Evolutionary conservation across 2,329 filamentous ascomycete genomes (phyloP).

Genomic region (Fusarium mundagurra): DNA sequence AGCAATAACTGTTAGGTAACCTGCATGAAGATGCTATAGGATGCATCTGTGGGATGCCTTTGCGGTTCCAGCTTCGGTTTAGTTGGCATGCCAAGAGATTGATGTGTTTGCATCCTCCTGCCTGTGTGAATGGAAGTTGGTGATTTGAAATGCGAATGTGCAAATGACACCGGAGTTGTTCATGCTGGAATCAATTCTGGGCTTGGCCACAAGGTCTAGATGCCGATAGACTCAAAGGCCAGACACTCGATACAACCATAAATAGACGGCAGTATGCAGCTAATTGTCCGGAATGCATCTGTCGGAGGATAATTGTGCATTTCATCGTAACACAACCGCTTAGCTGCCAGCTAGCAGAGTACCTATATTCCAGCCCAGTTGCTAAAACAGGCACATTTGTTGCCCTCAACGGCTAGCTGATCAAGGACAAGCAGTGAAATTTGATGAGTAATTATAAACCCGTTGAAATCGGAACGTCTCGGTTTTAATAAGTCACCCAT

Average conservation of each 20-base stretch:
- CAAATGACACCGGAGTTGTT: background rate
- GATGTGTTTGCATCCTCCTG: background rate
- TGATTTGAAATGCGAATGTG: background rate
- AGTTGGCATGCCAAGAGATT: background rate
- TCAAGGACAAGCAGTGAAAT: background rate
- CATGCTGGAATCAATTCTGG: background rate
- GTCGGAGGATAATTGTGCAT: constrained; percentile 1
- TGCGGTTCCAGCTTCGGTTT: background rate
- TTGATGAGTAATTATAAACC: background rate
- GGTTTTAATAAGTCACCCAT: background rate
- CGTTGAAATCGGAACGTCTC: background rate
- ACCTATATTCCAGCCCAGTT: background rate
- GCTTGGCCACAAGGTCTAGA: constrained; percentile 19
- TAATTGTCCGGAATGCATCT: background rate
- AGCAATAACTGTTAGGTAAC: background rate
- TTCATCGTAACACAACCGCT: constrained; percentile 4
- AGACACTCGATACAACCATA: constrained; percentile 14
- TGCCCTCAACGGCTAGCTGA: background rate
- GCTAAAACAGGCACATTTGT: background rate
- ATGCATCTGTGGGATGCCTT: background rate
- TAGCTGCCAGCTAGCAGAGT: background rate
- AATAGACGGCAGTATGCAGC: constrained; percentile 19
- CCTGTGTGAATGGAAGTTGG: background rate
- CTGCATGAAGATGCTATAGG: background rate
- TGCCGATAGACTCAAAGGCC: constrained; percentile 15